A percentile compares a stretch with the other conserved stretches of the same genome.
Conservation (phyloP, 371 early-diverging fungal genomes). For the Mucor mucedo region DNA sequence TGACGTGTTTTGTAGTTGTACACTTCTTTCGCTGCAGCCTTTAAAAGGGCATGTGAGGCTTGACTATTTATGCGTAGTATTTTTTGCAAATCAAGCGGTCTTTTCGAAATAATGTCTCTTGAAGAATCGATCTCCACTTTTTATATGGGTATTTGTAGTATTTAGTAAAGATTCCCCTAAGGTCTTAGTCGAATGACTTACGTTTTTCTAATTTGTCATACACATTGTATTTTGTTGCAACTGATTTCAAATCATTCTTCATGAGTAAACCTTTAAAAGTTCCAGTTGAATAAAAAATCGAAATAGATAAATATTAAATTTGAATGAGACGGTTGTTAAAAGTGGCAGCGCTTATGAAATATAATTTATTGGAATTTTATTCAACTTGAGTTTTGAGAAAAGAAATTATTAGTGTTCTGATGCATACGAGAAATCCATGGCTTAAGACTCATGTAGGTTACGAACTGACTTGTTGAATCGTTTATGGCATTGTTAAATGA, state of each 20-base stretch:
- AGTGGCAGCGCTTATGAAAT: no score
- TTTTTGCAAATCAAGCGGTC: conserved; percentile 18
- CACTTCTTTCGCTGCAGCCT: conserved; percentile 20
- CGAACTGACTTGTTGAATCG: no score
- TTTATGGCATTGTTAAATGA: no score
- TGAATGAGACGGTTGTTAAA: no score
- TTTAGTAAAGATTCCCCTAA: not conserved
- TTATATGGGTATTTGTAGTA: not conserved
- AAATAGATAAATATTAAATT: no score
- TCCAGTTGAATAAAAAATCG: no score
- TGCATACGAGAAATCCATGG: no score
- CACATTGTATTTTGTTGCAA: conserved; percentile 14
- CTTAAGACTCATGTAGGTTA: no score
- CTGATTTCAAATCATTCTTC: conserved; percentile 19
- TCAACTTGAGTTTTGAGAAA: no score
- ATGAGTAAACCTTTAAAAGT: conserved; percentile 1
- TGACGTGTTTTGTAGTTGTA: conserved; percentile 24
- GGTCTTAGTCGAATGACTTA: conserved; percentile 7
- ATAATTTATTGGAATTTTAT: no score
- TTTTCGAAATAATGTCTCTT: conserved; percentile 22
- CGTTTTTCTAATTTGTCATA: conserved; percentile 27
- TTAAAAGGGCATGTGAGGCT: conserved; percentile 7
- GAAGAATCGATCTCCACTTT: conserved; percentile 31
- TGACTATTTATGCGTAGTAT: conserved; percentile 9
- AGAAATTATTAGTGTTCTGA: no score